Conservation (phyloP, 2,329 filamentous ascomycete genomes). For the Fusarium verrucosum region DNA sequence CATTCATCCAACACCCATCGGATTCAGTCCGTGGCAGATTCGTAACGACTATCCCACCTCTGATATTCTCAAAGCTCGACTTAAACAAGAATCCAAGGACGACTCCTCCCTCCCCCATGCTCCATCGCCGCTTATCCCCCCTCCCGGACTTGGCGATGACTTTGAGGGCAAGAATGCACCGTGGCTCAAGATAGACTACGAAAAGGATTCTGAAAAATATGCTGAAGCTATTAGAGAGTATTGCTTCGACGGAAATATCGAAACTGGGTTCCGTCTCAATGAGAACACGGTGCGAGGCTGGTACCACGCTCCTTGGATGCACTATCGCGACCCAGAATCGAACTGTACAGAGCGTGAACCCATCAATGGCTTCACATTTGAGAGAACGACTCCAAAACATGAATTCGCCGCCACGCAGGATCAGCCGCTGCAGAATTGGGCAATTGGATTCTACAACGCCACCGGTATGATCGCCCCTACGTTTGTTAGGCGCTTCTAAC, state of each 20-base stretch:
- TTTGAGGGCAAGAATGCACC: background rate
- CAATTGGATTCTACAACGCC: background rate
- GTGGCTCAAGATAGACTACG: background rate
- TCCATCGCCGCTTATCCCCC: background rate
- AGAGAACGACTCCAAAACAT: background rate
- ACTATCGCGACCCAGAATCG: background rate
- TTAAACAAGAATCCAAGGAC: background rate
- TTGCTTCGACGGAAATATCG: conserved; percentile 1
- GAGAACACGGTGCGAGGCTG: background rate
- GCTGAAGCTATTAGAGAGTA: background rate
- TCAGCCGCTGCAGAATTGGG: background rate
- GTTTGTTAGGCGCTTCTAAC: background rate
- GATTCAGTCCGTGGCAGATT: background rate
- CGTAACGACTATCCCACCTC: background rate
- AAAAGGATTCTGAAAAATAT: background rate
- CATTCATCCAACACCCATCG: background rate
- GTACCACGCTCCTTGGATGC: conserved; percentile 6
- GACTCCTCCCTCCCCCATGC: background rate
- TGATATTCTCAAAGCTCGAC: background rate
- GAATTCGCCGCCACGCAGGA: background rate
- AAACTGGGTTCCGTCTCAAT: background rate
- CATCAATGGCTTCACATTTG: background rate
- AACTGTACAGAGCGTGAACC: background rate
- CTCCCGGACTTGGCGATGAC: background rate
- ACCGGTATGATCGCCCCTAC: background rate